Conservation (phyloP, 1,139 yeast species). For the Suzukiozyma palmioleophila region DNA sequence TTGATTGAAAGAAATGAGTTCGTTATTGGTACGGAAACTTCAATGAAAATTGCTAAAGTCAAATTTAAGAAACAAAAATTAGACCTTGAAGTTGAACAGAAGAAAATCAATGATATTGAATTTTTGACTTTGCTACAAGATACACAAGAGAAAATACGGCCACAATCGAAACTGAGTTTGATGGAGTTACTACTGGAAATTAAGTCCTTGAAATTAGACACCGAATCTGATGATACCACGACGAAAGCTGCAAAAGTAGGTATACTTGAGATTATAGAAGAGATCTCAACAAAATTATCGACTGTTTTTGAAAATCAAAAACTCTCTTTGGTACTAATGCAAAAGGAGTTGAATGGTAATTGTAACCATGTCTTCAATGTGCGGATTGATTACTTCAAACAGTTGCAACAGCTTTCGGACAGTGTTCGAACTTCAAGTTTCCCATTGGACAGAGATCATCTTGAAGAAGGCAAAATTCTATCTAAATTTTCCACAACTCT, state of each 20-base stretch:
- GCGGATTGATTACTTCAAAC: constrained; percentile 75
- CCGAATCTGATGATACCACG: constrained; percentile 14
- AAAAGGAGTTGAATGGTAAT: constrained; percentile 45
- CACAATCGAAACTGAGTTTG: constrained; percentile 25
- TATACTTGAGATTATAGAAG: constrained; percentile 17
- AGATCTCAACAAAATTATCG: constrained; percentile 21
- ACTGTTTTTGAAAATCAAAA: constrained; percentile 40
- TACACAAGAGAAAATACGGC: constrained; percentile 23
- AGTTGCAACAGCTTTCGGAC: constrained; percentile 82
- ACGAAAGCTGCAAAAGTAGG: constrained; percentile 7
- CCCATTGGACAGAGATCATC: constrained; percentile 16
- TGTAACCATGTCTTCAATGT: constrained; percentile 70
- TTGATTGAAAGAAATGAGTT: constrained; percentile 50
- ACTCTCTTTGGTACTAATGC: constrained; percentile 32
- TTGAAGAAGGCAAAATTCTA: constrained; percentile 7
- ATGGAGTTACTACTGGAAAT: constrained; percentile 27
- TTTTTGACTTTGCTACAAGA: constrained; percentile 28
- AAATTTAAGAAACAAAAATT: constrained; percentile 22
- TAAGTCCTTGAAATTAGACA: constrained; percentile 23
- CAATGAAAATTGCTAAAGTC: constrained; percentile 18
- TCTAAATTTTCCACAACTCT: constrained; percentile 1
- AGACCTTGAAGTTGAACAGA: constrained; percentile 23
- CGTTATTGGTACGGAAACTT: constrained; percentile 22
- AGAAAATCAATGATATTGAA: constrained; percentile 22
- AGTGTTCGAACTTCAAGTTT: constrained; percentile 45